These are phyloP conservation scores for Fraxinus americana DNA, from an alignment of 257 asterid species.

Conservation along the genomic window DNA sequence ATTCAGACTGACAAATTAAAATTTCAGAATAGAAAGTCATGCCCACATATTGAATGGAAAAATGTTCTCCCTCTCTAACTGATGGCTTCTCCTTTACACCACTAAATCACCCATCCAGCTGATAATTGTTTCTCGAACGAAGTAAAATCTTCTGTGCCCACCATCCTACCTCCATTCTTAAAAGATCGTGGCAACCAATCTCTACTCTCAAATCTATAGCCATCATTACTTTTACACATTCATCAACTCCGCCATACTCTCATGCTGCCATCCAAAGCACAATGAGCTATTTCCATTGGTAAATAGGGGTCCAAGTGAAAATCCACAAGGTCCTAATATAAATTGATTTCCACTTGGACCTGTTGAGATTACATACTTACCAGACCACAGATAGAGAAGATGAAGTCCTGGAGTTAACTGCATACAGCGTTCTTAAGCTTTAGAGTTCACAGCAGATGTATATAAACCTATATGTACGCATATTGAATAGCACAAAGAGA, in stretches of 20 bases:
- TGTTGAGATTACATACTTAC: not conserved
- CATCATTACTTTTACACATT: not conserved
- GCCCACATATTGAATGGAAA: not conserved
- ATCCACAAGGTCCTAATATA: not conserved
- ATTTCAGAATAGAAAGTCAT: not conserved
- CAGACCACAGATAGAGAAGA: not conserved
- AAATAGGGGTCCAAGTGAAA: not conserved
- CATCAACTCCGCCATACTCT: not conserved
- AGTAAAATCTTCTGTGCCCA: no score
- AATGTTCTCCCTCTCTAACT: not conserved
- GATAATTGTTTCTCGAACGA: no score
- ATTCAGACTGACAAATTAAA: not conserved
- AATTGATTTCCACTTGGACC: not conserved
- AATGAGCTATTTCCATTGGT: not conserved
- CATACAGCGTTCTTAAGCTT: not conserved
- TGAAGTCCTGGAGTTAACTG: not conserved
- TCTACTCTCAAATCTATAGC: no score
- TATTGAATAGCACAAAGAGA: not conserved
- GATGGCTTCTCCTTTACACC: not conserved
- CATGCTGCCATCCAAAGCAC: not conserved
- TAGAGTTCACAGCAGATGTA: not conserved
- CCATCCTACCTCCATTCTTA: no score
- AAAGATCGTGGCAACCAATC: no score
- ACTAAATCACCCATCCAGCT: no score
- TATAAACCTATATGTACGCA: not conserved